phyloP scores from a whole-genome alignment of 176 grass and related monocot genomes.

The Aechmea fasciata region DNA sequence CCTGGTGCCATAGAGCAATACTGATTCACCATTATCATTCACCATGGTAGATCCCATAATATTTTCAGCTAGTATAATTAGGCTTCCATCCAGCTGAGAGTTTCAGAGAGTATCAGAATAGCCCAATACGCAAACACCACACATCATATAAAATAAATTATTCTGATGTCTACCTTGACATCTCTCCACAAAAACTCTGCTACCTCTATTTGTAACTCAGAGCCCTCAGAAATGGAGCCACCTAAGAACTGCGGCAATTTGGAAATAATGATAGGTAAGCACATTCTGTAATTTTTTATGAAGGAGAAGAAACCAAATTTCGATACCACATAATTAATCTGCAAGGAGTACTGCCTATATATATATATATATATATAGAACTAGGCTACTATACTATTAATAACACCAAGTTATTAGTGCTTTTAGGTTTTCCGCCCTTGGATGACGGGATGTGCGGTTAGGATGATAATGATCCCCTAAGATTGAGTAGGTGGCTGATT shows the following conservation, averaged over 20 bases:
- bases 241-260: conserved; percentile 46
- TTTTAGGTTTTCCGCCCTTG: no score
- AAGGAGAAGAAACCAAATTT: background rate
- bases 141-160: conserved; percentile 1
- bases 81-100: conserved; percentile 75
- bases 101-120: conserved; percentile 18
- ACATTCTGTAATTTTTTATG: background rate
- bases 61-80: conserved; percentile 78
- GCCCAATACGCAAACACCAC: background rate
- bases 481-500: no score
- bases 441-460: no score
- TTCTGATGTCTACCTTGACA: conserved; percentile 59
- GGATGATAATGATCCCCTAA: no score
- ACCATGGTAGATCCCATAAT: conserved; percentile 69
- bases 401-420: no score
- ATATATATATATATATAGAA: no score
- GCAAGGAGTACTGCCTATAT: no score
- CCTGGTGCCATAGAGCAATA: conserved; percentile 66
- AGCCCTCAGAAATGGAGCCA: conserved; percentile 67
- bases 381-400: no score
- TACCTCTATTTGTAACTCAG: conserved; percentile 91
- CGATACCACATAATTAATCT: background rate
- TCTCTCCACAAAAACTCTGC: conserved; percentile 89
- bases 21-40: conserved; percentile 41
- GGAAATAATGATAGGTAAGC: background rate